Evolutionary conservation across 2,329 filamentous ascomycete genomes (phyloP), one percentile per base, ranked within the genome.

Genomic region (Colletotrichum limetticola): DNA sequence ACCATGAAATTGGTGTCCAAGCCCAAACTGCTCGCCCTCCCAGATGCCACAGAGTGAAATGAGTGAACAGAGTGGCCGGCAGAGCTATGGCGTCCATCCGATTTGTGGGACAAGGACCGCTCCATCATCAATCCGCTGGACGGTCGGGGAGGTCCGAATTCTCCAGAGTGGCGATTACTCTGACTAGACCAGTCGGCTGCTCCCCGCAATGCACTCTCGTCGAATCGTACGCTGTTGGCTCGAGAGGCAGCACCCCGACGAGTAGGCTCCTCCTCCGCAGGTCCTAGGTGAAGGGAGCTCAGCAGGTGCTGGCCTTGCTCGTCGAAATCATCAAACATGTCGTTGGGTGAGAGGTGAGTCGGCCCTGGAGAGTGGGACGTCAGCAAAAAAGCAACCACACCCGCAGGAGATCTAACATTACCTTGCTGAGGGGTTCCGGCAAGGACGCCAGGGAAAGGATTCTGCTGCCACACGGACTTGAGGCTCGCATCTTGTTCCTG

Each of bases 211-310:
- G 96, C 95, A 79, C 95, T 98, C 81, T 98, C 96, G 80, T 98
- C 97, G 78, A 99, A 99, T 49, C 97, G 94, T 77, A 99, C 97
- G 80, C 97, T 98, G 81, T 98, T 98, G 60, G 97, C 96, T 77
- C 97, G 90, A 22, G 97, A 99, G 22, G 95, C 93, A 24, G 94
- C 94, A 66, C 97, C 94, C 75, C 96, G 91, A 49, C 95, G 91
- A 70, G 95, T 92, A 37, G 94, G 94, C 79, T 95, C 93, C 75
- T 98, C 95, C 74, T 98, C 95, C 5, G 92, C 89, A 75, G 84
- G 83, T 2, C 98, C 96, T 7, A 98, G 87, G 72, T 95, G 94
- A 71, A 98, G 88, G 66, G 93, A 94, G 64, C 92, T 93, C 61
- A 97, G 89, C 72, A 97, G 87, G 78, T 92, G 94, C 79, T 93